Evolutionary conservation across 345 rosid species (phyloP).

Genomic region (Litchi chinensis): DNA sequence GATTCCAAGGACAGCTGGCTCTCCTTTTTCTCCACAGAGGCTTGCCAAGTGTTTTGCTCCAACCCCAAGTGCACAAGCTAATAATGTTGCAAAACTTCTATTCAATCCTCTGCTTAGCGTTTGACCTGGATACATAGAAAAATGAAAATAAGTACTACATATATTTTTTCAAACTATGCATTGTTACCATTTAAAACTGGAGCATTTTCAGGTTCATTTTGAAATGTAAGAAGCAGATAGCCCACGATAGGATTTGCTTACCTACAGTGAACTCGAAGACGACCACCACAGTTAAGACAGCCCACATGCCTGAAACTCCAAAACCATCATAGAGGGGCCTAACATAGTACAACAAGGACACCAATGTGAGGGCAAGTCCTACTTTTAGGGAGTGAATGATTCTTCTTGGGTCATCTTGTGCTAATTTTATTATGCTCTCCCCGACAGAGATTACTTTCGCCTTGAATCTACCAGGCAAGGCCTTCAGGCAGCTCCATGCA

Average conservation of each 20-base stretch:
- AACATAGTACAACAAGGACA: constrained; percentile 64
- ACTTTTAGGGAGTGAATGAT: constrained; percentile 74
- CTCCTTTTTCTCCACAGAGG: constrained; percentile 58
- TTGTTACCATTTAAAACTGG: neutral
- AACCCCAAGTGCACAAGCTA: constrained; percentile 62
- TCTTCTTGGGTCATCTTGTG: constrained; percentile 73
- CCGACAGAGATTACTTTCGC: constrained; percentile 26
- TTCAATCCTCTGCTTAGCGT: constrained; percentile 68
- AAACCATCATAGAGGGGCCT: constrained; percentile 68
- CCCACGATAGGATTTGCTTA: constrained; percentile 26
- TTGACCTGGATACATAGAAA: constrained; percentile 48
- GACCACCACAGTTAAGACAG: constrained; percentile 78
- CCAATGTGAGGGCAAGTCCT: constrained; percentile 75
- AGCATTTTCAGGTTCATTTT: neutral
- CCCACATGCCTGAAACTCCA: constrained; percentile 86
- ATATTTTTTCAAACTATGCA: neutral
- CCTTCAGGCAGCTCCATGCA: constrained; percentile 35
- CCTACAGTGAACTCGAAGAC: constrained; percentile 83
- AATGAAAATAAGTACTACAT: neutral
- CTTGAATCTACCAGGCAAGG: constrained; percentile 32
- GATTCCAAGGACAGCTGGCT: constrained; percentile 64
- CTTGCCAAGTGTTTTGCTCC: constrained; percentile 65
- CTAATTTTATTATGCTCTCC: constrained; percentile 44
- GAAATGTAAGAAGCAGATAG: neutral
- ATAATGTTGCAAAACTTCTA: constrained; percentile 69